Conservation (phyloP, 2,329 filamentous ascomycete genomes). For the Ramularia endophylla region DNA sequence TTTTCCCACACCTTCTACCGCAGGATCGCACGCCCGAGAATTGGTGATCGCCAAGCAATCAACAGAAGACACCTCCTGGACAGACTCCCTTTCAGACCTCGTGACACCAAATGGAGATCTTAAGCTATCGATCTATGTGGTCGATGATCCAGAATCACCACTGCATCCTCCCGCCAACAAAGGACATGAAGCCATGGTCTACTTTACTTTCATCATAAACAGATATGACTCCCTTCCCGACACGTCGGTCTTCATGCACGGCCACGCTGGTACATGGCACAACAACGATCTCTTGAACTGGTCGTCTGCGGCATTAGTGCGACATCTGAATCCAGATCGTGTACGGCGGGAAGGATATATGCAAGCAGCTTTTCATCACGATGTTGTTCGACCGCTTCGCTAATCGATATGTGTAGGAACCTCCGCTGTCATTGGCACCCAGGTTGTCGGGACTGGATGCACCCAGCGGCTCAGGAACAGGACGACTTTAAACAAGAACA, state of each 20-base stretch:
- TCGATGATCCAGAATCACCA: too few relatives aligned
- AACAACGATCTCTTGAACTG: too few relatives aligned
- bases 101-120: too few relatives aligned
- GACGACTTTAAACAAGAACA: conserved; percentile 39
- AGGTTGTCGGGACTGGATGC: conserved; percentile 51
- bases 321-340: conserved; percentile 36
- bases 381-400: too few relatives aligned
- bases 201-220: conserved; percentile 55
- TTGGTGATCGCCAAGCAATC: too few relatives aligned
- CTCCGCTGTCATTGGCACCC: conserved; percentile 50
- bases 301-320: conserved; percentile 38
- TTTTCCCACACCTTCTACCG: too few relatives aligned
- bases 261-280: conserved; percentile 52
- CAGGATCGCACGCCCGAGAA: too few relatives aligned
- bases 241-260: conserved; percentile 54
- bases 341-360: conserved; percentile 43
- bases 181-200: conserved; percentile 57
- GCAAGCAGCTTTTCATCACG: too few relatives aligned
- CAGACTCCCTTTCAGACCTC: too few relatives aligned
- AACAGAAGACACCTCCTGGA: too few relatives aligned
- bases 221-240: conserved; percentile 52
- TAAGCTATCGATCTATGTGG: too few relatives aligned
- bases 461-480: conserved; percentile 36
- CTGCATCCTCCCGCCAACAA: conserved; percentile 47
- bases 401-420: too few relatives aligned